phyloP scores from a whole-genome alignment of 768 basidiomycete genomes.

The Phallus indusiatus region DNA sequence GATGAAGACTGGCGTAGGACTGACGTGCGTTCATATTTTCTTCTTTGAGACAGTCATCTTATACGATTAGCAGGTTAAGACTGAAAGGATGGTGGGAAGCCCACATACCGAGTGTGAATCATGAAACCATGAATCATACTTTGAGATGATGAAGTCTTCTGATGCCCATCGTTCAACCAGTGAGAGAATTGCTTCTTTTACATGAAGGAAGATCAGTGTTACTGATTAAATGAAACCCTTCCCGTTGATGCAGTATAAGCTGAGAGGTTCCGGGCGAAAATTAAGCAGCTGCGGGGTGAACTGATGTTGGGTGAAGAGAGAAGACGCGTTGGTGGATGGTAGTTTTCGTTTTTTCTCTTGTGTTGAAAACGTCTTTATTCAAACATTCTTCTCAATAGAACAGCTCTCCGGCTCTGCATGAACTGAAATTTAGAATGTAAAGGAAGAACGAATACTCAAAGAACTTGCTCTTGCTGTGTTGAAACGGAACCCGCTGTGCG shows the following conservation, averaged over 20 bases:
- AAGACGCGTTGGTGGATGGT: slow-evolving; percentile 76
- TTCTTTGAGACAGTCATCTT: neutral
- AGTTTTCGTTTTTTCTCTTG: slow-evolving; percentile 15
- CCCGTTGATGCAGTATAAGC: slow-evolving; percentile 65
- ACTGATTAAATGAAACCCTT: too few species aligned
- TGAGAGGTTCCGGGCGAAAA: slow-evolving; percentile 69
- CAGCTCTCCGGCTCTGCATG: slow-evolving; percentile 74
- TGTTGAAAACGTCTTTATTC: slow-evolving; percentile 2
- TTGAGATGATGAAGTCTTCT: slow-evolving; percentile 87
- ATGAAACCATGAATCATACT: slow-evolving; percentile 72
- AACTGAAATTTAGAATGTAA: slow-evolving; percentile 76
- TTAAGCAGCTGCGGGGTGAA: slow-evolving; percentile 74
- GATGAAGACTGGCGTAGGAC: slow-evolving; percentile 59
- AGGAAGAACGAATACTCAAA: slow-evolving; percentile 72
- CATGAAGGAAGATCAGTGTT: neutral
- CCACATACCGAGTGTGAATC: slow-evolving; percentile 88
- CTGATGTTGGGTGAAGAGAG: slow-evolving; percentile 81
- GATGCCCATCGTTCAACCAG: slow-evolving; percentile 67
- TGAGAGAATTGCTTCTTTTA: slow-evolving; percentile 15
- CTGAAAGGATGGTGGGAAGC: slow-evolving; percentile 66
- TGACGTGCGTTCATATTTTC: slow-evolving; percentile 25
- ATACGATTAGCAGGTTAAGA: slow-evolving; percentile 27
- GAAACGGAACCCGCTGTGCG: slow-evolving; percentile 61
- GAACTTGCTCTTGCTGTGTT: slow-evolving; percentile 65
- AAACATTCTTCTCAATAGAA: slow-evolving; percentile 35